Evolutionary conservation across 257 asterid genomes (phyloP), one percentile per base, ranked within the genome.

Genomic region (Nicotiana paniculata): DNA sequence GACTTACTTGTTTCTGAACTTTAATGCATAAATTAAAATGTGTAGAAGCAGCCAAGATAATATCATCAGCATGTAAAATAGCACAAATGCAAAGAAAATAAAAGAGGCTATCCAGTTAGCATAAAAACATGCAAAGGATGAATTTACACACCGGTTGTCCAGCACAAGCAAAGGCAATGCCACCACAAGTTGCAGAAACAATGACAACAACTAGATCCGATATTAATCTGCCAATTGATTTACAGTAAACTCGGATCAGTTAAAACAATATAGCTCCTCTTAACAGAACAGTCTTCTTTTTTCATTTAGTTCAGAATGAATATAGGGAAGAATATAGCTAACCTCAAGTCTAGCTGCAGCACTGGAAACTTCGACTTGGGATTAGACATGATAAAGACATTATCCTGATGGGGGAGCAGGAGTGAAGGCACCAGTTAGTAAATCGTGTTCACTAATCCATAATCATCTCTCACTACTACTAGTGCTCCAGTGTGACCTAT

Each of bases 121-220:
- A 24, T 55, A 43, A 72, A 46, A 46, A 28, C 37, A 72, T 46
- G 79, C 79, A 46, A 46, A 72, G 79, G 61, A 13, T 72, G 61
- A 72, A 35, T 24, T 75, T 85, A 85, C 92, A 80, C 83, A 93
- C 97, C 90, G 98, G 96, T 84, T 92, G 98, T 88, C 98, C 97
- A 84, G 91, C 93, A 87, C 93, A 93, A 83, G 98, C 97, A 85
- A 93, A 93, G 81, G 93, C 95, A 83, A 93, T 92, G 54, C 97
- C 98, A 77, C 98, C 98, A 85, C 97, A 93, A 86, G 98, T 90
- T 81, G 98, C 98, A 79, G 95, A 92, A 70, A 93, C 98, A 88
- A 93, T 93, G 82, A 92, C 93, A 80, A 93, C 92, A 59, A 93
- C 98, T 35, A 93, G 89, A 90, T 93, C 98, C 26, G 97, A 92